Conservation (phyloP, 345 rosid species). For the Sapria himalayana region DNA sequence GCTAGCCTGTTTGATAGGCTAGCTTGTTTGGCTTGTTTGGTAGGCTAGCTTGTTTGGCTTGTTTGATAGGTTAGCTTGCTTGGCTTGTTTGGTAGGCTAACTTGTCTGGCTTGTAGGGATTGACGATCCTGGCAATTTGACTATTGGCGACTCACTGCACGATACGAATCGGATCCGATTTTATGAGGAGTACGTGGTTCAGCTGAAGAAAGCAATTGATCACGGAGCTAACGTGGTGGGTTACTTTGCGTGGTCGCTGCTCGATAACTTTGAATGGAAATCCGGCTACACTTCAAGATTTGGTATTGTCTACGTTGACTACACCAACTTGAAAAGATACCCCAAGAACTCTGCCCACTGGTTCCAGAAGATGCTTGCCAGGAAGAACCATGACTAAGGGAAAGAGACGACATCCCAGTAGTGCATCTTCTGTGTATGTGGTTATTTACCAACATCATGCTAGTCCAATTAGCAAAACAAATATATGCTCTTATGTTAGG, state of each 20-base stretch:
- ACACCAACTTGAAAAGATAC: slow-evolving; percentile 41
- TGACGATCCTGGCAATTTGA: slow-evolving; percentile 82
- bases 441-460: too few relatives aligned
- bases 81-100: too few relatives aligned
- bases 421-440: too few relatives aligned
- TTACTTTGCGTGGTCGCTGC: slow-evolving; percentile 92
- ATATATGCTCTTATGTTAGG: too few relatives aligned
- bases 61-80: too few relatives aligned
- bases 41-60: too few relatives aligned
- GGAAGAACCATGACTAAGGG: slow-evolving; percentile 14
- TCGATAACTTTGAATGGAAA: slow-evolving; percentile 91
- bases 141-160: slow-evolving; percentile 39
- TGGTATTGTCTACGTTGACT: slow-evolving; percentile 80
- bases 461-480: too few relatives aligned
- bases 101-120: slow-evolving; percentile 30
- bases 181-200: slow-evolving; percentile 50
- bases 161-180: slow-evolving; percentile 65
- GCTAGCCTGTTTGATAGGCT: too few relatives aligned
- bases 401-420: too few relatives aligned
- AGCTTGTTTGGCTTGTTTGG: too few relatives aligned
- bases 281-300: slow-evolving; percentile 87
- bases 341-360: slow-evolving; percentile 92
- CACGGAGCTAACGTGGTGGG: slow-evolving; percentile 71
- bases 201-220: slow-evolving; percentile 63
- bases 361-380: slow-evolving; percentile 43